Evolutionary conservation across 1,284 basidiomycete species (phyloP), one percentile per base, ranked within the genome.

Genomic region (Malassezia caprae): DNA sequence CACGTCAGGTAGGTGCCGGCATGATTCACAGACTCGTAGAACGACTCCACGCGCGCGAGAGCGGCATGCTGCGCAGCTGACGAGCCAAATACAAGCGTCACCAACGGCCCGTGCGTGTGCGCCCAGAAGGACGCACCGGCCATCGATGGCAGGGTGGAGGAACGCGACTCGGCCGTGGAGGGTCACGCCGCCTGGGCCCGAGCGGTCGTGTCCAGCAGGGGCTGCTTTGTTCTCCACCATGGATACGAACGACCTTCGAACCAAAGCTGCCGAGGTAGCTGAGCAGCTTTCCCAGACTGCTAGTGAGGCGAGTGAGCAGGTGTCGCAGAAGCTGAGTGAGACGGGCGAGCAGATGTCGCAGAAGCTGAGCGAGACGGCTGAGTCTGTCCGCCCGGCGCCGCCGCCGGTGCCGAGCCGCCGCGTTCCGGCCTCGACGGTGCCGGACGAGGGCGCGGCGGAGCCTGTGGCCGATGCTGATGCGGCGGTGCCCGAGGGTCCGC

Each of bases 11-110:
- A 71, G 24, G 39, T 26, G 19, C 56, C 56, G 2, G 51, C 47
- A 44, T 51, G 48, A 1, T 50, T 43, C 15, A 61, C 51, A 28
- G 65, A 64, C 47, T 72, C 69, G 54, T 72, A 72, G 41, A 69
- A 72, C 0, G 65, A 60, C 53, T 72, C 69, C 40, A 71, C 57
- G 13, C 69, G 63, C 2, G 69, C 60, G 5, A 72, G 60, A 6
- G 67, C 63, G 11, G 62, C 59, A 44, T 69, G 65, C 34, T 72
- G 69, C 13, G 62, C 31, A 2, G 44, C 51, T 12, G 58, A 56
- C 1, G 58, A 58, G 7, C 60, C 56, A 53, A 70, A 72, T 47
- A 68, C 50, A 12, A 72, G 62, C n/a, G 67, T 67, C 17, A 70
- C 48, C 8, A 72, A 51, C 27, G 65, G 65, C 26, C 55, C 55